Evolutionary conservation across 371 early-diverging fungal genomes (phyloP), one percentile per base, ranked within the genome.

Genomic region (Mucor saturninus): DNA sequence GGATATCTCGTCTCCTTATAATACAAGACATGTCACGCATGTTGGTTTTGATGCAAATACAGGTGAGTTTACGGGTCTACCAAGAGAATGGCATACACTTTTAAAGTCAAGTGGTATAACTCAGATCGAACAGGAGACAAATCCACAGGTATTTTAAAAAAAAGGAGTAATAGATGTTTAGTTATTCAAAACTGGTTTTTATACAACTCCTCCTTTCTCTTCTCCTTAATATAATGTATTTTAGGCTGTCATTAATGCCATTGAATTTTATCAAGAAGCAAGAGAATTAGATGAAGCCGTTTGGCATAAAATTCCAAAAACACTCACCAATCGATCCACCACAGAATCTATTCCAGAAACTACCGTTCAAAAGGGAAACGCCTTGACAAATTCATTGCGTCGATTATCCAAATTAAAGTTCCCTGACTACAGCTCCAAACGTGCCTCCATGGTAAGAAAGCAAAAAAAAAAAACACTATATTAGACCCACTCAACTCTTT

Each of bases 201-300:
- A 13, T 13, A 38, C 31, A 8, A 30, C 43, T 45, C 14, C 37
- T 40, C 14, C 26, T 49, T 30, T 39, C 13, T 38, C 40, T 54
- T 26, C 63, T 50, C 57, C 63, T 37, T 62, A 39, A 40, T 38
- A 4, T 43, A 32, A 21, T 21, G 5, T 55, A 30, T 5, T 21
- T 3, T 62, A 71, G 72, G 72, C 72, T 64, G 72, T 71, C 26
- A 63, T 71, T 53, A 68, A 67, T 54, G 72, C 67, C 4, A 71
- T 71, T 54, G 68, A 64, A 39, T 71, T 71, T 49, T 71, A 71
- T 39, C 63, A 71, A 58, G 62, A 66, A 45, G 45, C 69, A 37
- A 65, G 62, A 59, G 56, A 62, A 39, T 30, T 46, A 4, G 64
- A 67, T 49, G 69, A 73, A 4, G 62, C 65, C 28, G 69, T 73